Conservation (phyloP, 1,139 yeast genomes). For the Pneumocystis carinii region DNA sequence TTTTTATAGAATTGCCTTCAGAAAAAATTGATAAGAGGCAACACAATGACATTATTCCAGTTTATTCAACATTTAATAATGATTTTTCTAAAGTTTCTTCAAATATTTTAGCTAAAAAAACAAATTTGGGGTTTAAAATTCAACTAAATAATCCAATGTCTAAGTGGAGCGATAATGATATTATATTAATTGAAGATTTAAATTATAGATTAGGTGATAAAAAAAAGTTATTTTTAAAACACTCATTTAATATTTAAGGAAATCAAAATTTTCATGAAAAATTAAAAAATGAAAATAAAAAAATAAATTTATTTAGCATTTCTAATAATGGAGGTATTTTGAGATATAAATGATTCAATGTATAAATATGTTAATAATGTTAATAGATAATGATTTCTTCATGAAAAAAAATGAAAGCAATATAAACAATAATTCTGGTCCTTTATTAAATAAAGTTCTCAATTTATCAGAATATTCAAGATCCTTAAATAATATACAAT, state of each 20-base stretch:
- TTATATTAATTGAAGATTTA: neutral
- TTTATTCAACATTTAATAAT: neutral
- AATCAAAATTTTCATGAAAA: neutral
- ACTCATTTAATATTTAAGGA: neutral
- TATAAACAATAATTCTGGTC: neutral
- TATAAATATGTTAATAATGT: neutral
- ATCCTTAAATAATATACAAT: neutral
- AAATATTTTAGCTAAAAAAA: neutral
- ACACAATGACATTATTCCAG: neutral
- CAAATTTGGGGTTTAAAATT: neutral
- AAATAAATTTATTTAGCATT: neutral
- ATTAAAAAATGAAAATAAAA: neutral
- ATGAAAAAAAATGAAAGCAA: neutral
- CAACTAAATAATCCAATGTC: neutral
- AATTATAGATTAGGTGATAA: neutral
- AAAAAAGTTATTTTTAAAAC: neutral
- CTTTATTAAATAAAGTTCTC: neutral
- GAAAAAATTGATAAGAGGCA: neutral
- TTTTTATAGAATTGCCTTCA: conserved; percentile 1
- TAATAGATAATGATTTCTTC: neutral
- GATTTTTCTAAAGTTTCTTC: neutral
- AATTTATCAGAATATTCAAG: neutral
- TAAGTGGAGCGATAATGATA: neutral
- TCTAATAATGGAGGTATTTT: neutral
- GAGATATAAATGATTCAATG: neutral